Conservation (phyloP, 202 grass and related monocot species). For the Alloteropsis angusta region DNA sequence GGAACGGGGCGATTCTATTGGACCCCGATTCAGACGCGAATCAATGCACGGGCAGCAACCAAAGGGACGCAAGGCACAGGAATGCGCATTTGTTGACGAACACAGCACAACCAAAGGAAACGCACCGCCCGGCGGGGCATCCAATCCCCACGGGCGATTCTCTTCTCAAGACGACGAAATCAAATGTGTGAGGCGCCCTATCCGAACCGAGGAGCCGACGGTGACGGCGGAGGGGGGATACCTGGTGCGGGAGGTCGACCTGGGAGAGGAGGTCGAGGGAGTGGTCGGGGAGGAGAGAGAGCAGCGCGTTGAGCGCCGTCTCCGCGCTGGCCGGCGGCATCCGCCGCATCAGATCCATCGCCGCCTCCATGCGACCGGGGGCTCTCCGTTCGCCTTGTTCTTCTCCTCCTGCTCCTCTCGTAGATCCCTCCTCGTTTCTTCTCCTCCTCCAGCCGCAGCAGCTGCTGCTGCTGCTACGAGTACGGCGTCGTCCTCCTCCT, state of each 20-base stretch:
- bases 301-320: conserved; percentile 78
- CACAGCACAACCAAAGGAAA: background rate
- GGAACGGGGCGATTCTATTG: background rate
- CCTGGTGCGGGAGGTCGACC: conserved; percentile 95
- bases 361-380: conserved; percentile 59
- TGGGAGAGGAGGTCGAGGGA: conserved; percentile 99
- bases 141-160: background rate
- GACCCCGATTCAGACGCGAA: background rate
- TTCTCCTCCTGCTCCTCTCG: background rate
- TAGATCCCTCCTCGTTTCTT: background rate
- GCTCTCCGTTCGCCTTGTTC: background rate
- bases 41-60: no score
- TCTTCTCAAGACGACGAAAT: background rate
- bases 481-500: background rate
- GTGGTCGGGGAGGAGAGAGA: conserved; percentile 83
- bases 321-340: conserved; percentile 84
- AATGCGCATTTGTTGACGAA: conserved; percentile 4
- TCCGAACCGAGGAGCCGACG: background rate
- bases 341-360: conserved; percentile 98
- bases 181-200: background rate
- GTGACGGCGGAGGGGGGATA: background rate
- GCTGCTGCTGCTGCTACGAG: background rate
- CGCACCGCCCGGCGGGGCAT: background rate
- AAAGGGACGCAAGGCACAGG: background rate
- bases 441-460: no score